Percentiles rank a stretch among this genome's conserved stretches.
phyloP scores from a whole-genome alignment of 2,329 filamentous ascomycete species.

The Cladorrhinum sp. region DNA sequence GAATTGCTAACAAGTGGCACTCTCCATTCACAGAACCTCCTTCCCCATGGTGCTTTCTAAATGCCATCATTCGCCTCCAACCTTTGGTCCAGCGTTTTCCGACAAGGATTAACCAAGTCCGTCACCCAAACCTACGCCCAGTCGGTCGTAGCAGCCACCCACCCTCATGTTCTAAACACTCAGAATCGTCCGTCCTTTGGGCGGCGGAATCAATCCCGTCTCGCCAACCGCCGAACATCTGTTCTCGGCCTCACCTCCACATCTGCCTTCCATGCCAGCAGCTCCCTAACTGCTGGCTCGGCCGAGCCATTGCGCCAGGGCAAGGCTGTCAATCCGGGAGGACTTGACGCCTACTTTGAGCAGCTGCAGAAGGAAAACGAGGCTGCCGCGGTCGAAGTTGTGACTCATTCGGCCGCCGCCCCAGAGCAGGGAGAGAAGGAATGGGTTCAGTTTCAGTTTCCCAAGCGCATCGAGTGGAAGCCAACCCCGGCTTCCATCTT shows the following conservation, averaged over 20 bases:
- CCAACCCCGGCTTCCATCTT: constrained; percentile 54
- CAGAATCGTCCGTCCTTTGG: constrained; percentile 65
- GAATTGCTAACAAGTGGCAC: background rate
- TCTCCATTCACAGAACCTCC: constrained; percentile 43
- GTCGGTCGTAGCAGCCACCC: constrained; percentile 91
- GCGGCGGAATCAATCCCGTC: constrained; percentile 54
- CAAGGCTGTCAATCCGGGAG: constrained; percentile 56
- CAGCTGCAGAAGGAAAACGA: constrained; percentile 75
- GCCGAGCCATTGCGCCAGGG: constrained; percentile 55
- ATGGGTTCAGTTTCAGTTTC: constrained; percentile 89
- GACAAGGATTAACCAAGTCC: constrained; percentile 94
- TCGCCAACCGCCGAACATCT: constrained; percentile 46
- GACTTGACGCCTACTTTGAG: constrained; percentile 87
- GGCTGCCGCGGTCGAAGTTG: background rate
- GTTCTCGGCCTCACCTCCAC: constrained; percentile 74
- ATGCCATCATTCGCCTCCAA: constrained; percentile 75
- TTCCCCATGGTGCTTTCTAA: constrained; percentile 72
- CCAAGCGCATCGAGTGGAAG: constrained; percentile 87
- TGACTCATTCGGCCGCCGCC: constrained; percentile 48
- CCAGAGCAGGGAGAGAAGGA: constrained; percentile 64
- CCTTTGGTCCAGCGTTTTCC: constrained; percentile 79
- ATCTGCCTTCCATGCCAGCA: constrained; percentile 69
- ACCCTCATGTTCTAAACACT: constrained; percentile 71
- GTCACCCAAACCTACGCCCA: constrained; percentile 98
- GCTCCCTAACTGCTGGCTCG: constrained; percentile 48